Base-by-base conservation (phyloP, 257 asterid genomes). In the Jacaranda copaia region DNA sequence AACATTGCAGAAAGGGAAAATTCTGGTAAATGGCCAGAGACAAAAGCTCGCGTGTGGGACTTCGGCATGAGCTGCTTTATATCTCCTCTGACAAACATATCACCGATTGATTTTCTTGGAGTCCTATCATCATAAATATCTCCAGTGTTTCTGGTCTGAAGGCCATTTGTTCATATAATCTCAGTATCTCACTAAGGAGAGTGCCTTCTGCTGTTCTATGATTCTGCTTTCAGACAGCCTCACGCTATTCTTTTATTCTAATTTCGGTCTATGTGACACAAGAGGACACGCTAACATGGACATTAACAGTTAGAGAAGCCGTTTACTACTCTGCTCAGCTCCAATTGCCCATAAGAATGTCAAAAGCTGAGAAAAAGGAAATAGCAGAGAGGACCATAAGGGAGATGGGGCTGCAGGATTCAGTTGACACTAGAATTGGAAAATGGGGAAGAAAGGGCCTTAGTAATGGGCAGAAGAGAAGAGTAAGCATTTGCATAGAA, bases 401-500 rank as follows among this genome's bases (percentile, higher is more conserved):
- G 70, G 94, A 87, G 55, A 87, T 89, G 94, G 94, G 92, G 7
- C 73, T 89, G 62, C 88, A 86, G 5, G 86, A 79, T 61, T 81
- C 90, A 5, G 5, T 81, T 42, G 89, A 86, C 35, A 89, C 90
- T 0, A 81, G 88, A 74, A 87, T 89, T 2, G 88, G 92, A 6
- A 90, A 79, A 10, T 85, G 69, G 70, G 91, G 88, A 5, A 75
- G 80, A 49, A 90, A 88, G 59, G 93, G 96, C 4, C 82, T 90
- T 0, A 90, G 93, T 5, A 81, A 83, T 20, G 96, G 93, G 5
- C 91, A 88, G 15, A 85, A 79, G 49, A 84, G 96, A 77, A 83
- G 92, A 84, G 86, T 88, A 6, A 88, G 93, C 86, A 90, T 90
- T 48, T 88, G 89, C 85, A 58, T 87, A 5, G 90, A 88, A 67